A percentile compares a stretch with the other conserved stretches of the same genome.
phyloP scores from a whole-genome alignment of 2,329 filamentous ascomycete genomes.

The Fusarium musae region DNA sequence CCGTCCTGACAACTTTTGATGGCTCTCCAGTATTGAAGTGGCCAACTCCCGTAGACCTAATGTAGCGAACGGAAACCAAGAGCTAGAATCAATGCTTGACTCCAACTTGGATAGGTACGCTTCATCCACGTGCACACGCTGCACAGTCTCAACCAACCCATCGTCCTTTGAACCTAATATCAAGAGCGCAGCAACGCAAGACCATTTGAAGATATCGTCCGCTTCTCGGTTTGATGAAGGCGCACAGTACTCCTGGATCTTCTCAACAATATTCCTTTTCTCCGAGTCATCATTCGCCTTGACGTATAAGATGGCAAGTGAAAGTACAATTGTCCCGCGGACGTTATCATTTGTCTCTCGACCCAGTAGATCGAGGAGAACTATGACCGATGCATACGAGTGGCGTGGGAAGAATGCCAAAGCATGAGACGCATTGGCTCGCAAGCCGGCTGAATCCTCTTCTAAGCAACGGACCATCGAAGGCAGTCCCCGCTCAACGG shows the following conservation, averaged over 20 bases:
- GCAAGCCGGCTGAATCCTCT: neutral
- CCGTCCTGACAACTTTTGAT: neutral
- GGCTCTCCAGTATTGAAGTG: neutral
- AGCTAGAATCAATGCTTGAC: neutral
- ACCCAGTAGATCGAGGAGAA: accelerated
- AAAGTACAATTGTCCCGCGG: neutral
- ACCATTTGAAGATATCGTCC: neutral
- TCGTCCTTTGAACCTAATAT: neutral
- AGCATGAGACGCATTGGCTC: neutral
- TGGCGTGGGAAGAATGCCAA: neutral
- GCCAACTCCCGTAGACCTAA: neutral
- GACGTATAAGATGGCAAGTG: neutral
- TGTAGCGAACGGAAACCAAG: neutral
- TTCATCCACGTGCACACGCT: neutral
- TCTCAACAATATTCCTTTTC: accelerated
- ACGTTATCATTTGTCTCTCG: accelerated
- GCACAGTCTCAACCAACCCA: neutral
- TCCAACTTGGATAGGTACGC: neutral
- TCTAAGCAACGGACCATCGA: neutral
- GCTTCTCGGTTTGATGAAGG: neutral
- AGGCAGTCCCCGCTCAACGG: neutral
- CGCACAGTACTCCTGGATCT: neutral
- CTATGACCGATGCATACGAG: accelerated
- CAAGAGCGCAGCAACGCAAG: neutral
- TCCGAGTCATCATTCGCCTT: neutral